Evolutionary conservation across 2,329 filamentous ascomycete species (phyloP), one percentile per base, ranked within the genome.

Genomic region (Monosporascus sp.): DNA sequence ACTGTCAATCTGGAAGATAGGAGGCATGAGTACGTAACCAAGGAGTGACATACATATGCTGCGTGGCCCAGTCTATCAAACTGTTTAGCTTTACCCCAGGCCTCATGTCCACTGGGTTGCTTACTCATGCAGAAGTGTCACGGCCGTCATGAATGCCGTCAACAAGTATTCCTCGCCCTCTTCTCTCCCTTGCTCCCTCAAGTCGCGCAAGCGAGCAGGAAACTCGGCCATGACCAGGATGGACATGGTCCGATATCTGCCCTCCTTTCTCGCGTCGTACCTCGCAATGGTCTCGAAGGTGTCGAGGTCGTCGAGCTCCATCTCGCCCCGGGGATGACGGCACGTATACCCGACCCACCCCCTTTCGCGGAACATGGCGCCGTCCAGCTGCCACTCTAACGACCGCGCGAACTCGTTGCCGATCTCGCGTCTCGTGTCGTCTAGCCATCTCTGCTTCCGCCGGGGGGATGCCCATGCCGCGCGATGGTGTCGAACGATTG

Each of bases 261-360:
- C 22, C 8, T 56, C 51, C 17, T 48, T 42, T 48, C 53, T 60
- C 5, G 50, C 47, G 4, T 69, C 67, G 48, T 55, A 65, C 50
- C 34, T 48, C 50, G 53, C 24, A 44, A 68, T 66, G 0, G 56
- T 61, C 37, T 61, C 57, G 45, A 64, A 62, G 34, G 38, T 48
- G 25, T 68, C 62, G 15, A 65, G 50, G 37, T 63, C 57, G 24
- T 58, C 55, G 3, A 68, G 54, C 17, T 54, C 17, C 42, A 61
- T 7, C 2, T 54, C 56, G 31, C 53, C 48, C 31, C 62, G 57
- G 20, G 64, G 63, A 39, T 70, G 67, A 1, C 65, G 63, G 25
- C 66, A 69, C 1, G 67, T 69, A 38, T 69, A 69, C 11, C 67
- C 68, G 14, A 61, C 62, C 62, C 67, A 2, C 67, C 66, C 67